Base-by-base conservation (phyloP, 495 filamentous ascomycete genomes). In the Talaromyces ruber region DNA sequence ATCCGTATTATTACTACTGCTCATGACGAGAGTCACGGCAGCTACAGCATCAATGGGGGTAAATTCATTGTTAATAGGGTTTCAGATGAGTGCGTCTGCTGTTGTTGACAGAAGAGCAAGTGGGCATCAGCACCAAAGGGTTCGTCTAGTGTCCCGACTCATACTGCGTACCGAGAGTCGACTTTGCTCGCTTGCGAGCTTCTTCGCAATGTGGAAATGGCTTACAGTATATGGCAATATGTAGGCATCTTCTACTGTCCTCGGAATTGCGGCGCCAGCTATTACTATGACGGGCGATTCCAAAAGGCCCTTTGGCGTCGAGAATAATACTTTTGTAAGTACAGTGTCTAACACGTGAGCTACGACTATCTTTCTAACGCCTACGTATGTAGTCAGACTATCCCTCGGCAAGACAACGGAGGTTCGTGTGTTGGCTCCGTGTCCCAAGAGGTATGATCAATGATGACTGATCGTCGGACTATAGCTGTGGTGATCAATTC, bases 271-370 rank as follows among this genome's bases (percentile, higher is more conserved):
- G n/a, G 18, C 57, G 29, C 32, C 57, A n/a, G 16, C 57, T 59
- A 45, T 59, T 28, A 74, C 64, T 9, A 66, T 72, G 52, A 76
- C 77, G 0, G 71, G 18, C 18, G 71, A 79, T 58, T 54, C 70
- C 11, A 60, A 67, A 37, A 64, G 74, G 29, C 79, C 78, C 12
- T 83, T 79, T 64, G 73, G 66, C 51, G 78, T 81, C 3, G 68
- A 76, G 21, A 76, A 77, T 1, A 63, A 76, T 60, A 80, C 74
- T 3, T 82, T 82, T 65, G 79, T 82, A 66, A 45, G 79, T 73
- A 63, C 18, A 18, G 6, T 24, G 6, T 24, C 22, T 26, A 4
- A 3, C 4, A n/a, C 21, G n/a, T 4, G 26, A 55, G 0, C 54
- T 16, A 22, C 24, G 30, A 18, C 9, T 54, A 12, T 28, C 14